These are phyloP conservation scores for Hanseniaspora meyeri DNA, from an alignment of 805 yeast genomes.

Conservation along the genomic window DNA sequence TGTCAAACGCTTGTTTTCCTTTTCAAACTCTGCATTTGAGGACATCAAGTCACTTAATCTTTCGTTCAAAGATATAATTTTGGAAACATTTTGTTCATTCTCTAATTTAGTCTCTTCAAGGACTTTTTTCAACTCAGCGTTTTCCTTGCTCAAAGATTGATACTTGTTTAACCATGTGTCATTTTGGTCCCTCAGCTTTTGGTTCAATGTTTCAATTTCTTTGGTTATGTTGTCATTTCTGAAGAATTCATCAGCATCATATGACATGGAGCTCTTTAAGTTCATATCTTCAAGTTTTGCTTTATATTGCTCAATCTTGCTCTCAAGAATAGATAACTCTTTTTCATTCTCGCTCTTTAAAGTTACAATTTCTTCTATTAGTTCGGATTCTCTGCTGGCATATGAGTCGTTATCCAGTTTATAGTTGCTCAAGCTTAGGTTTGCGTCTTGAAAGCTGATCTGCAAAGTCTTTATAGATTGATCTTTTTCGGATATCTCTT, in stretches of 20 bases:
- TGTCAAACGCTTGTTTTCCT: background rate
- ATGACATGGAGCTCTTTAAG: background rate
- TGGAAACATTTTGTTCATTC: constrained; percentile 19
- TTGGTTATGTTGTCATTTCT: constrained; percentile 18
- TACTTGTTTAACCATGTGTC: constrained; percentile 43
- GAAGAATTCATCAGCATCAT: background rate
- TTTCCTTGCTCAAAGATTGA: constrained; percentile 33
- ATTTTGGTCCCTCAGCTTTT: constrained; percentile 76
- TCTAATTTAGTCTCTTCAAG: constrained; percentile 24
- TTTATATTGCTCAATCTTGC: constrained; percentile 56
- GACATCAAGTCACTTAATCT: background rate
- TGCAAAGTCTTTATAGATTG: constrained; percentile 17
- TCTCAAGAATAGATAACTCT: constrained; percentile 52
- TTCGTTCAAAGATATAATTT: constrained; percentile 9
- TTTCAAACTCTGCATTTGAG: constrained; percentile 5
- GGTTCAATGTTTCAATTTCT: constrained; percentile 64
- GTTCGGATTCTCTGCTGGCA: constrained; percentile 1
- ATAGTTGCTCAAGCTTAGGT: constrained; percentile 19
- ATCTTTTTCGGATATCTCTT: constrained; percentile 15
- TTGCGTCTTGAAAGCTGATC: constrained; percentile 31
- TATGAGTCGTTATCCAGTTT: constrained; percentile 16
- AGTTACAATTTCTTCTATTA: constrained; percentile 14
- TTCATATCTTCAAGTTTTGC: constrained; percentile 41
- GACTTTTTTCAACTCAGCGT: constrained; percentile 18
- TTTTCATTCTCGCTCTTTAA: constrained; percentile 25